These are phyloP conservation scores for Globisporangium middletonii DNA, from an alignment of 352 stramenopile genomes.

Conservation along the genomic window DNA sequence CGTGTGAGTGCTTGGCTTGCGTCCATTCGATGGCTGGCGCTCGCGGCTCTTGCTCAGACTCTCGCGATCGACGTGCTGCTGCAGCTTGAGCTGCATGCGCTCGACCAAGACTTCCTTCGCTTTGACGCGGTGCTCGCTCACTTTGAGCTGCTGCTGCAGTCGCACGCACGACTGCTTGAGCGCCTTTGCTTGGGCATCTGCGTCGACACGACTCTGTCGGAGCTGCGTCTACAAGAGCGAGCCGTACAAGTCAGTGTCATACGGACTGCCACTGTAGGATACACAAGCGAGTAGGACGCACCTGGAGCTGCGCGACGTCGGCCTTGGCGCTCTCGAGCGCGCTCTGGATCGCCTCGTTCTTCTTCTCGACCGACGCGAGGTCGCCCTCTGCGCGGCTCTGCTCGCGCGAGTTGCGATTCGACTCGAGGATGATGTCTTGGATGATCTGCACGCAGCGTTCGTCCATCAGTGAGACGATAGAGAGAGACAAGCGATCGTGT, in stretches of 20 bases:
- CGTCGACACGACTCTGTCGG: constrained; percentile 36
- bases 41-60: constrained; percentile 52
- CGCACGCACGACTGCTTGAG: constrained; percentile 57
- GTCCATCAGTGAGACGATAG: background rate
- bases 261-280: too few species aligned
- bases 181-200: constrained; percentile 43
- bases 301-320: constrained; percentile 56
- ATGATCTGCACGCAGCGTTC: constrained; percentile 44
- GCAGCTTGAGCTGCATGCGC: constrained; percentile 74
- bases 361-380: constrained; percentile 40
- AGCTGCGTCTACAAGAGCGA: constrained; percentile 35
- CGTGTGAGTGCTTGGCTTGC: constrained; percentile 29
- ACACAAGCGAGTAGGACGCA: constrained; percentile 22
- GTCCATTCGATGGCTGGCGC: constrained; percentile 38
- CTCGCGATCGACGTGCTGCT: constrained; percentile 74
- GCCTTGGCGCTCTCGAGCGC: constrained; percentile 42
- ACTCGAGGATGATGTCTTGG: constrained; percentile 68
- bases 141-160: constrained; percentile 80
- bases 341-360: constrained; percentile 32
- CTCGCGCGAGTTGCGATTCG: constrained; percentile 49
- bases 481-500: background rate
- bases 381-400: constrained; percentile 40
- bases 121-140: constrained; percentile 84
- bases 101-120: constrained; percentile 80
- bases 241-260: too few species aligned